Base-by-base conservation (phyloP, 2,329 filamentous ascomycete species). In the Sarocladium oryzae region DNA sequence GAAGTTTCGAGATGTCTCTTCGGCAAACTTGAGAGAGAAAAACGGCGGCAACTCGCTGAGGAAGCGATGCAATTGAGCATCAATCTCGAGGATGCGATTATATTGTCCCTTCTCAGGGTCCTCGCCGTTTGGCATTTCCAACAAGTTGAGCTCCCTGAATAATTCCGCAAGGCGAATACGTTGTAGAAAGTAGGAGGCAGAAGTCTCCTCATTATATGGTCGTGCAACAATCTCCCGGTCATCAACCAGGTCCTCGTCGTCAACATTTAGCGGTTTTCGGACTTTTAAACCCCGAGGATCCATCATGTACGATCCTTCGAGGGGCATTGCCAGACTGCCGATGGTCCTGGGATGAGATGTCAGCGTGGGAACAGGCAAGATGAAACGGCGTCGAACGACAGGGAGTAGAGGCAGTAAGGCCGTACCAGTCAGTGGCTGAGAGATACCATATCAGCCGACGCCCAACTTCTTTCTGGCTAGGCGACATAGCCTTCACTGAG, bases 391-490 rank as follows among this genome's bases (percentile, higher is more conserved):
- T 24, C 9, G 37, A 13, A 23, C 15, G 33, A 49, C 13, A 45
- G 51, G 41, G 2, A 28, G 28, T 7, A 32, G n/a, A n/a, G n/a
- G n/a, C n/a, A n/a, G n/a, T n/a, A n/a, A n/a, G n/a, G n/a, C n/a
- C n/a, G n/a, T 62, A 69, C 71, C 70, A 73, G 53, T 73, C 71
- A n/a, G 65, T 70, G 1, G 68, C 63, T 2, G 59, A 61, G 13
- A 72, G 53, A 49, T 72, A 66, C 71, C 71, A 73, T 68, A 68
- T 72, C 2, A 70, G 55, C 2, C 71, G 61, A n/a, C 71, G 61
- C 18, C 64, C 67, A 4, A 69, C 55, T 52, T 73, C 70, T 18
- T 65, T 23, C 6, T 66, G 60, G 4, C 63, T 51, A 5, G 52
- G 51, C 32, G 66, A 57, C 18, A 52, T 54, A 1, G 40, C 48